Conservation (phyloP, 2,329 filamentous ascomycete genomes). For the Fusarium gaditjirri region DNA sequence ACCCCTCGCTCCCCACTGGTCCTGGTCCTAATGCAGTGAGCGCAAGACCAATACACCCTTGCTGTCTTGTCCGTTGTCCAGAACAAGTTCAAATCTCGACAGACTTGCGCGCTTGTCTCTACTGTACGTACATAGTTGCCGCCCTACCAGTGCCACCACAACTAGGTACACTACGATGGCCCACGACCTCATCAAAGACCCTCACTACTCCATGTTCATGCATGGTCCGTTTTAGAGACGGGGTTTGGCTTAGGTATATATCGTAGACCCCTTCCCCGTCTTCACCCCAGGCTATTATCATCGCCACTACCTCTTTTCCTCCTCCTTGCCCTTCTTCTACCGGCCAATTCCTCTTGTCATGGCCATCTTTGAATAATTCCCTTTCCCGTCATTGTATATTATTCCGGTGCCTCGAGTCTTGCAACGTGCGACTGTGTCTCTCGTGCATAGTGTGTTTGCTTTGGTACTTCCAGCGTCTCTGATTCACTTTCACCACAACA, state of each 20-base stretch:
- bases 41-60: conserved; percentile 45
- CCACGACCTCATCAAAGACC: conserved; percentile 45
- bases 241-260: conserved; percentile 55
- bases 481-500: conserved; percentile 37
- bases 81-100: conserved; percentile 47
- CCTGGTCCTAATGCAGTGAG: conserved; percentile 45
- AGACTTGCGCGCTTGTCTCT: conserved; percentile 46
- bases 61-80: conserved; percentile 45
- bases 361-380: conserved; percentile 44
- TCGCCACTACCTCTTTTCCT: conserved; percentile 44
- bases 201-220: conserved; percentile 53
- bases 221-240: conserved; percentile 47
- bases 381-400: conserved; percentile 44
- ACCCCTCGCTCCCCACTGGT: conserved; percentile 46
- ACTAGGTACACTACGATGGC: conserved; percentile 40
- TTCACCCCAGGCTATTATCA: conserved; percentile 44
- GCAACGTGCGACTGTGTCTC: conserved; percentile 39
- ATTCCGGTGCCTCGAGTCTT: conserved; percentile 37
- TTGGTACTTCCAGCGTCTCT: conserved; percentile 43
- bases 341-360: conserved; percentile 42
- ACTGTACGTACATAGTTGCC: conserved; percentile 40
- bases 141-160: conserved; percentile 44
- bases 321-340: conserved; percentile 38
- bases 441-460: conserved; percentile 43
- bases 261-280: conserved; percentile 56